phyloP scores from a whole-genome alignment of 306 rosid genomes.

The Rosa rugosa region DNA sequence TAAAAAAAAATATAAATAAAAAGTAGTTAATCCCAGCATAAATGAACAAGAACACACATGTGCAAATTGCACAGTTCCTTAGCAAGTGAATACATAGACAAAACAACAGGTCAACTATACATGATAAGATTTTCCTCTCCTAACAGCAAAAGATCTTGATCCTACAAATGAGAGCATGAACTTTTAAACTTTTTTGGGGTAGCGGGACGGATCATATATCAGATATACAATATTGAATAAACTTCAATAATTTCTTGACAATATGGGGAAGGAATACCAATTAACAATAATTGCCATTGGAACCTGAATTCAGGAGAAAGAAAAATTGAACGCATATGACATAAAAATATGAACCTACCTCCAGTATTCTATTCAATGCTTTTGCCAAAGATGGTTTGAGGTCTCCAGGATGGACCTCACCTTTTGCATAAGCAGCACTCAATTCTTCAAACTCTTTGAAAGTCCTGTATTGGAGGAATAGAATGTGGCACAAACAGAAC shows the following conservation, averaged over 20 bases:
- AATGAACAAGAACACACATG: too few relatives aligned
- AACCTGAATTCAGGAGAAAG: constrained; percentile 3
- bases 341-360: constrained; percentile 43
- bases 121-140: too few relatives aligned
- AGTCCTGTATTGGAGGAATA: constrained; percentile 32
- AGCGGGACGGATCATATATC: not conserved
- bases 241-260: not conserved
- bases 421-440: constrained; percentile 54
- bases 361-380: constrained; percentile 69
- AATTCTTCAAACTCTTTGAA: constrained; percentile 51
- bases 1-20: too few relatives aligned
- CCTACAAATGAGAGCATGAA: too few relatives aligned
- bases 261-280: not conserved
- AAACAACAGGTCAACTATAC: too few relatives aligned
- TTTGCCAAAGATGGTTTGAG: constrained; percentile 70
- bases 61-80: too few relatives aligned
- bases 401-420: constrained; percentile 70
- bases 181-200: not conserved
- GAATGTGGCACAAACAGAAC: not conserved
- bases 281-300: not conserved
- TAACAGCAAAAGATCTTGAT: too few relatives aligned
- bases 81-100: too few relatives aligned
- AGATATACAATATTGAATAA: too few relatives aligned
- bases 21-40: too few relatives aligned
- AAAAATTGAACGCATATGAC: constrained; percentile 8